Percentiles rank a stretch among this genome's conserved stretches.
Evolutionary conservation across 345 rosid genomes (phyloP).

Genomic region (Citrus inodora): DNA sequence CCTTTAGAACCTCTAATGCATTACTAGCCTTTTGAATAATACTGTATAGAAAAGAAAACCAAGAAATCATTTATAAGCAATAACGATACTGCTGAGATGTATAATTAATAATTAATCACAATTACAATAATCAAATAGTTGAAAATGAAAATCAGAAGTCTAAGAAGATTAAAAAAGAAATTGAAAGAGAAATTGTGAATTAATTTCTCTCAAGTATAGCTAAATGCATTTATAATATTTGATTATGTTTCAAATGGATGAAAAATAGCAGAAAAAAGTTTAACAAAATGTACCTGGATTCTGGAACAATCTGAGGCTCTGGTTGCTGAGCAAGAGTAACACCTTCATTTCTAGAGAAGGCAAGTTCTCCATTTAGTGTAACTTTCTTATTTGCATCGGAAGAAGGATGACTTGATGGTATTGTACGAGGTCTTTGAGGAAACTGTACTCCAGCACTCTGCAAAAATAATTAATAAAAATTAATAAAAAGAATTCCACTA

Average conservation of each 20-base stretch:
- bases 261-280: not conserved
- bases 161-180: not conserved
- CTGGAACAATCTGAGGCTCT: conserved; percentile 51
- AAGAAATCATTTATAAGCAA: not conserved
- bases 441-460: conserved; percentile 87
- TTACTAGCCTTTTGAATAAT: conserved; percentile 86
- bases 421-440: conserved; percentile 49
- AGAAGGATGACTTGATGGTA: conserved; percentile 35
- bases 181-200: not conserved
- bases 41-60: conserved; percentile 36
- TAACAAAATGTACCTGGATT: conserved; percentile 61
- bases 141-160: not conserved
- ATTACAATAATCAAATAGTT: not conserved
- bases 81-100: not conserved
- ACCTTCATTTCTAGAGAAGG: conserved; percentile 47
- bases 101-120: not conserved
- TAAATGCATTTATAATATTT: not conserved
- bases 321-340: conserved; percentile 39
- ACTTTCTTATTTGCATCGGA: conserved; percentile 35
- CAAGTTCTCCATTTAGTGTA: conserved; percentile 58
- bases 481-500: not conserved
- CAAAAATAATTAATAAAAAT: conserved; percentile 11
- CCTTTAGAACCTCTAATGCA: conserved; percentile 80
- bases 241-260: not conserved
- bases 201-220: not conserved